phyloP scores from a whole-genome alignment of 1,139 yeast species.

The Scheffersomyces segobiensis region DNA sequence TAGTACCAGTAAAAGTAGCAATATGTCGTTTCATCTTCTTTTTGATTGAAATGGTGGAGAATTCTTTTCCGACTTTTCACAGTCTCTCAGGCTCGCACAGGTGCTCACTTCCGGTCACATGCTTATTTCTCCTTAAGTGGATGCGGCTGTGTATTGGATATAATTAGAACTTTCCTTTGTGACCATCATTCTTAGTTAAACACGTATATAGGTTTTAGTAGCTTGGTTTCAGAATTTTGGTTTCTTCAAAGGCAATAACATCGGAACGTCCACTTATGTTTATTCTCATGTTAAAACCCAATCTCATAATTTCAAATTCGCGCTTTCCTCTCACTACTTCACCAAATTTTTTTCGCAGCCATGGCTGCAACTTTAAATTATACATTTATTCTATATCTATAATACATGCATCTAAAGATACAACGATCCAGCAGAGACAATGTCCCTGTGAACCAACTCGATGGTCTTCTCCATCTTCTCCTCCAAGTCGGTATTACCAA shows the following conservation, averaged over 20 bases:
- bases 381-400: background rate
- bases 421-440: conserved; percentile 93
- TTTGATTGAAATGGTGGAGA: background rate
- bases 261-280: background rate
- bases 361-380: background rate
- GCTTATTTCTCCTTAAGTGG: background rate
- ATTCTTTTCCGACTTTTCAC: too few relatives aligned
- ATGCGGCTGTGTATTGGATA: background rate
- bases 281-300: background rate
- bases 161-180: background rate
- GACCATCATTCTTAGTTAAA: too few relatives aligned
- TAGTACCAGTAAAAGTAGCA: too few relatives aligned
- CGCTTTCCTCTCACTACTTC: background rate
- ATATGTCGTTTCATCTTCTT: background rate
- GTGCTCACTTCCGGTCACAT: background rate
- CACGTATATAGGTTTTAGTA: too few relatives aligned
- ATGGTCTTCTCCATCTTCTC: conserved; percentile 86
- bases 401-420: conserved; percentile 48
- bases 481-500: conserved; percentile 84
- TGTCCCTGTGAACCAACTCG: conserved; percentile 88
- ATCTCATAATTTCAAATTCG: background rate
- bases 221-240: background rate
- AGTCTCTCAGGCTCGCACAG: too few relatives aligned
- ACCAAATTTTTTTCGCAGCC: background rate
- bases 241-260: background rate